A percentile compares a stretch with the other conserved stretches of the same genome.
phyloP scores from a whole-genome alignment of 768 basidiomycete genomes.

The Lepiota venenata region DNA sequence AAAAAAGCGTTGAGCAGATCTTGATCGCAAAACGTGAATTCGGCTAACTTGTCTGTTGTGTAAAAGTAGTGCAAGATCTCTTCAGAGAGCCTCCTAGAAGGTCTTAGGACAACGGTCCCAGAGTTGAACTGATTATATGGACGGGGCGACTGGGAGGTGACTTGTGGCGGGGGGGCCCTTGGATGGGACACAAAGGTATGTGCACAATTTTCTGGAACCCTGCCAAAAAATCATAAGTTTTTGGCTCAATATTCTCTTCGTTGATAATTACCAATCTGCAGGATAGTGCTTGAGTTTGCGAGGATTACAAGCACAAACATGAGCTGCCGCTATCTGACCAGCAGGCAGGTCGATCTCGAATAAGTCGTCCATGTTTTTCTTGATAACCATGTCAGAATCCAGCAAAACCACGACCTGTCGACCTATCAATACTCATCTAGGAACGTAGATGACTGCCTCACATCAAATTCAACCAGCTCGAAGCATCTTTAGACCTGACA shows the following conservation, averaged over 20 bases:
- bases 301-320: conserved; percentile 95
- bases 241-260: not conserved
- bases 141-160: conserved; percentile 48
- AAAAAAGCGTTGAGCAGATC: conserved; percentile 85
- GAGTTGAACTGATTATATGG: conserved; percentile 84
- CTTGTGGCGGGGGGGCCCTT: conserved; percentile 35
- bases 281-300: conserved; percentile 84
- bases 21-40: conserved; percentile 81
- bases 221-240: conserved; percentile 27
- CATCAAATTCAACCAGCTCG: not conserved
- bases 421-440: conserved; percentile 27
- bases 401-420: conserved; percentile 77
- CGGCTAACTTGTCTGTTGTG: conserved; percentile 34
- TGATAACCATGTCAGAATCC: conserved; percentile 89
- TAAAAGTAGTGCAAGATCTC: conserved; percentile 55
- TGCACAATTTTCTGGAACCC: conserved; percentile 92
- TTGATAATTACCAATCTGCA: conserved; percentile 66
- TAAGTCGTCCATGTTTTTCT: conserved; percentile 76
- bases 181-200: conserved; percentile 56
- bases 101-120: conserved; percentile 82
- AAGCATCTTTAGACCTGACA: conserved; percentile 3
- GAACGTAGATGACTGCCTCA: not conserved
- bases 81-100: conserved; percentile 55
- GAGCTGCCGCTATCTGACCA: conserved; percentile 83
- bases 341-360: conserved; percentile 56